Base-by-base conservation (phyloP, 2,329 filamentous ascomycete species). In the Colletotrichum eleusines region DNA sequence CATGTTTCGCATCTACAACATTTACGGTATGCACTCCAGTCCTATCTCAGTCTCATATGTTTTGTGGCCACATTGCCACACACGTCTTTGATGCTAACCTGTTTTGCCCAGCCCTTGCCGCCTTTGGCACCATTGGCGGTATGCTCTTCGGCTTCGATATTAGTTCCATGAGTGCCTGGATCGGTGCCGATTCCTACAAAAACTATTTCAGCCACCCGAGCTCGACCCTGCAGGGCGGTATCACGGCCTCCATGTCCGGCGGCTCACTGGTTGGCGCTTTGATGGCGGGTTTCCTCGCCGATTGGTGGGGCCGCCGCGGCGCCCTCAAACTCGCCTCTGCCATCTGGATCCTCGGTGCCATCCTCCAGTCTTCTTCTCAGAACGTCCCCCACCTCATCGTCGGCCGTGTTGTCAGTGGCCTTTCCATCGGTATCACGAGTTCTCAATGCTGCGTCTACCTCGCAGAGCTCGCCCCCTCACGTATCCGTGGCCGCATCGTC, bases 371-470 rank as follows among this genome's bases (percentile, higher is more conserved):
- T 69, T 86, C 89, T 11, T 83, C 88, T 2, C 86, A 88, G 74
- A 88, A 90, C 65, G 79, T 91, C 48, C 84, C 81, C 5, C 85
- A 88, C 68, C 76, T 91, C 9, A 84, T 87, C 60, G 84, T 82
- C 26, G 87, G 86, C 8, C 85, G 87, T 60, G 81, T 91, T 72
- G 84, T 92, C 76, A 91, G 90, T 74, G 90, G 90, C 66, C 78
- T 92, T 53, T 86, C 87, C 61, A 89, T 92, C 64, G 90, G 90
- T 74, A 90, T 91, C 76, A 90, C 87, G 72, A 91, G 88, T 46
- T 88, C 89, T 3, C 89, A 91, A 76, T 90, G 91, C 2, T 89
- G 90, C 4, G 89, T 92, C 40, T 92, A 92, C 76, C 87, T 92
- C 28, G 87, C 89, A 28, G 91, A 93, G 77, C 84, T 92, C 38